Conservation (phyloP, 768 basidiomycete species). For the Rhizopogon vinicolor region DNA sequence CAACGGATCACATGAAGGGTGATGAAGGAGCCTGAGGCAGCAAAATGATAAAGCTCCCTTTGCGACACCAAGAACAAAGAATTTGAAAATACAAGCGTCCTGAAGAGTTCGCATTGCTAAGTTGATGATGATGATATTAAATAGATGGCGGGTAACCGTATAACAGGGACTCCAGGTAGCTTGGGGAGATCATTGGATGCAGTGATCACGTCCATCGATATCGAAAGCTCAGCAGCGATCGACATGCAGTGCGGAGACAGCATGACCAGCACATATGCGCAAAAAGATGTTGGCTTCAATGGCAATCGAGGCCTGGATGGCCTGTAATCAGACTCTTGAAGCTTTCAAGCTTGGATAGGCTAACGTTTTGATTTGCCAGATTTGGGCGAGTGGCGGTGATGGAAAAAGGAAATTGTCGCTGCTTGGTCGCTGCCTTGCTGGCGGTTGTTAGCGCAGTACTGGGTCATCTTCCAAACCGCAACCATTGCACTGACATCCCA, state of each 20-base stretch:
- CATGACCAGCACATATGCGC: background rate
- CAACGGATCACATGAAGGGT: background rate
- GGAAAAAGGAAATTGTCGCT: conserved; percentile 15
- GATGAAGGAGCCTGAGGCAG: background rate
- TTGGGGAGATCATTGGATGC: background rate
- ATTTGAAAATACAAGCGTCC: background rate
- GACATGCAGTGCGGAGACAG: background rate
- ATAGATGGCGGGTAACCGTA: background rate
- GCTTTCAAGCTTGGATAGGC: too few relatives aligned
- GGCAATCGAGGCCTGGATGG: background rate
- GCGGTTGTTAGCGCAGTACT: conserved; percentile 27
- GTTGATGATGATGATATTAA: background rate
- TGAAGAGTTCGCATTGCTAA: background rate
- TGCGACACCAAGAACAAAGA: too few relatives aligned
- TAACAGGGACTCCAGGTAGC: background rate
- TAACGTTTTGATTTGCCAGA: background rate
- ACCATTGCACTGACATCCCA: conserved; percentile 2
- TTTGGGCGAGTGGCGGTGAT: conserved; percentile 3
- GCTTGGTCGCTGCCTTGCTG: conserved; percentile 14
- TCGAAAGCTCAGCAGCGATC: background rate
- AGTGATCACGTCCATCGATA: background rate
- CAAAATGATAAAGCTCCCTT: background rate
- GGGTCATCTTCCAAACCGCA: conserved; percentile 18
- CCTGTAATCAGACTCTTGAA: too few relatives aligned
- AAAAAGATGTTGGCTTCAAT: background rate